Conservation (phyloP, 2,329 filamentous ascomycete genomes). For the Apiospora rasikravindrae region DNA sequence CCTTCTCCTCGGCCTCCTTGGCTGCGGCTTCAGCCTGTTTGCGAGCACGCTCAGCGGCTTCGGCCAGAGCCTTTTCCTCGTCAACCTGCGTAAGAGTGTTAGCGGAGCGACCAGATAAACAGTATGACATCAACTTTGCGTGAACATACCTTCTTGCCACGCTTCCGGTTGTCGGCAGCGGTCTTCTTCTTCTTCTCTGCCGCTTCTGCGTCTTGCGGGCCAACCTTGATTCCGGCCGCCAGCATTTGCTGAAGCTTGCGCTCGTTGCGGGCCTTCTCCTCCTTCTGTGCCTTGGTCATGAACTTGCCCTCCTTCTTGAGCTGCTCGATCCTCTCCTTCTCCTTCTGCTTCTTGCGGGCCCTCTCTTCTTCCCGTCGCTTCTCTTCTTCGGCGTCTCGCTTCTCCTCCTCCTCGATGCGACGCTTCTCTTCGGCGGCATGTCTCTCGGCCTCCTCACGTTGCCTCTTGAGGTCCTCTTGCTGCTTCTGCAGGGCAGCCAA, state of each 20-base stretch:
- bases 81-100: constrained; percentile 57
- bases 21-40: constrained; percentile 70
- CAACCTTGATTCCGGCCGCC: constrained; percentile 76
- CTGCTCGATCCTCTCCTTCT: constrained; percentile 85
- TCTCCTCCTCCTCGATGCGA: constrained; percentile 69
- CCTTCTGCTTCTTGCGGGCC: constrained; percentile 80
- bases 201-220: constrained; percentile 58
- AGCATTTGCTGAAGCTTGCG: constrained; percentile 85
- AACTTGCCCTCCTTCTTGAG: constrained; percentile 88
- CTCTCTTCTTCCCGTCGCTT: constrained; percentile 75
- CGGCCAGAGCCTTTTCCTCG: constrained; percentile 78
- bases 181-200: constrained; percentile 75
- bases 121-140: constrained; percentile 16
- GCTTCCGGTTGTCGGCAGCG: constrained; percentile 76
- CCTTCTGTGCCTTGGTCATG: constrained; percentile 83
- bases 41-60: constrained; percentile 75
- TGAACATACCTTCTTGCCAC: constrained; percentile 57
- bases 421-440: constrained; percentile 67
- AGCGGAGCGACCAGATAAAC: constrained; percentile 20
- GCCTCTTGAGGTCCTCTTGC: constrained; percentile 75
- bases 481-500: constrained; percentile 79
- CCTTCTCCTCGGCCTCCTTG: constrained; percentile 67
- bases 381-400: constrained; percentile 67
- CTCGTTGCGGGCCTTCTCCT: constrained; percentile 80
- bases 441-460: constrained; percentile 67